phyloP scores from a whole-genome alignment of 441 rosid species.

The Adansonia grandidieri region DNA sequence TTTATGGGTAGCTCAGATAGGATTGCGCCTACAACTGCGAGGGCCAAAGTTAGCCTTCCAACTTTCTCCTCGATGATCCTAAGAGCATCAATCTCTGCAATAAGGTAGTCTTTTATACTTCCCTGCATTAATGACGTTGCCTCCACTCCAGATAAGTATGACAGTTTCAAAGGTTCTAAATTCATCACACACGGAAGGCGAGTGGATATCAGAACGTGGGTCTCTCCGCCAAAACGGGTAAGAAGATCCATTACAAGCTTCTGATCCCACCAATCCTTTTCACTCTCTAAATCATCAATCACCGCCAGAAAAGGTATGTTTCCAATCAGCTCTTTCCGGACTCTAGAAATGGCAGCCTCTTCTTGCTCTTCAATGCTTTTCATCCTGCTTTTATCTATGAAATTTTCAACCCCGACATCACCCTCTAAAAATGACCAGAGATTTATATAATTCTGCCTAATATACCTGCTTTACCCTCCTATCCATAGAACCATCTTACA shows the following conservation, averaged over 20 bases:
- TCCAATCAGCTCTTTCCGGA: slow-evolving; percentile 84
- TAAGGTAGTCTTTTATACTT: slow-evolving; percentile 56
- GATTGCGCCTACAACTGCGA: slow-evolving; percentile 80
- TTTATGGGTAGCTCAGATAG: slow-evolving; percentile 86
- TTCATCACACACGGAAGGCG: slow-evolving; percentile 76
- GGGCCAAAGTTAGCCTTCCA: slow-evolving; percentile 77
- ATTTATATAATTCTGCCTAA: slow-evolving; percentile 84
- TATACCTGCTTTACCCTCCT: slow-evolving; percentile 84
- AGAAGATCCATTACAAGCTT: slow-evolving; percentile 93
- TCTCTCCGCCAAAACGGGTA: slow-evolving; percentile 92
- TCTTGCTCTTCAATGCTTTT: slow-evolving; percentile 92
- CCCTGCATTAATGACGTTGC: slow-evolving; percentile 89
- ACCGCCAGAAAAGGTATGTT: slow-evolving; percentile 84
- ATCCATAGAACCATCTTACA: slow-evolving; percentile 95
- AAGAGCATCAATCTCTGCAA: slow-evolving; percentile 70
- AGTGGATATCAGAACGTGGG: slow-evolving; percentile 83
- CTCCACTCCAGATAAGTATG: slow-evolving; percentile 83
- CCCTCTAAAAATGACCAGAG: slow-evolving; percentile 77
- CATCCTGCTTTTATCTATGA: slow-evolving; percentile 57
- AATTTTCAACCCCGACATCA: slow-evolving; percentile 72
- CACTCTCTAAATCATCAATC: slow-evolving; percentile 88
- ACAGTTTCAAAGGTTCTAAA: slow-evolving; percentile 78
- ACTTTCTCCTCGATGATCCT: slow-evolving; percentile 80
- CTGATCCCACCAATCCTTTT: slow-evolving; percentile 97
- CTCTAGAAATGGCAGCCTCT: slow-evolving; percentile 67